Base-by-base conservation (phyloP, 768 basidiomycete species). In the Tricholoma furcatifolium region DNA sequence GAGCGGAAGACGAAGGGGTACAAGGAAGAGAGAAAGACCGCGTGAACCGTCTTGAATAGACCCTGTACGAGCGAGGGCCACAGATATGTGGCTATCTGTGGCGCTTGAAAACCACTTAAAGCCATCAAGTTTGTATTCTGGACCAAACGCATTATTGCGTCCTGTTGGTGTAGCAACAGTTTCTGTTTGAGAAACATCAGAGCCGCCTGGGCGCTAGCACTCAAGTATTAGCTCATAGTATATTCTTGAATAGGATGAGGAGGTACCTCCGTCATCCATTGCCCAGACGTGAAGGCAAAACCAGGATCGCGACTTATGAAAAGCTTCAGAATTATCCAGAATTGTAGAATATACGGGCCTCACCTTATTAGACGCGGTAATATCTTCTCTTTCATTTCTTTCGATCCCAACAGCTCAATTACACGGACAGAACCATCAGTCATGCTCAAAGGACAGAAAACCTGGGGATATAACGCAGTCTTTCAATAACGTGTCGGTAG, bases 41-140 rank as follows among this genome's bases (percentile, higher is more conserved):
- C 82, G 78, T 1, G 88, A 84, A 6, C 89, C 88, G 11, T 73
- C 67, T 43, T 71, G 58, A 23, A 64, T 53, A 0, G 79, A 65
- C 0, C 86, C 88, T 1, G 88, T 90, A 34, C 88, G 84, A 5
- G 87, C 90, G 5, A 91, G 71, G 1, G 86, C 87, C 21, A 91
- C 74, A 0, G 87, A 78, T 8, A 90, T 71, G 54, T 91, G 73
- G 56, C 85, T 82, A 59, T 91, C 90, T 0, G 88, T 88, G 1
- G 90, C 90, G 59, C 86, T 88, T 14, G 88, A 89, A 67, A 91
- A 91, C 88, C 88, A 91, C 69, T 90, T 91, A 65, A 90, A 81
- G 3, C 88, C 87, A 57, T 89, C 72, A 18, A 90, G 65, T 17
- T 62, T 70, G 64, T 87, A 87, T 44, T 74, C 67, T 2, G 78